A percentile compares a stretch with the other conserved stretches of the same genome.
Conservation (phyloP, 2,329 filamentous ascomycete species). For the Curvularia lunata region DNA sequence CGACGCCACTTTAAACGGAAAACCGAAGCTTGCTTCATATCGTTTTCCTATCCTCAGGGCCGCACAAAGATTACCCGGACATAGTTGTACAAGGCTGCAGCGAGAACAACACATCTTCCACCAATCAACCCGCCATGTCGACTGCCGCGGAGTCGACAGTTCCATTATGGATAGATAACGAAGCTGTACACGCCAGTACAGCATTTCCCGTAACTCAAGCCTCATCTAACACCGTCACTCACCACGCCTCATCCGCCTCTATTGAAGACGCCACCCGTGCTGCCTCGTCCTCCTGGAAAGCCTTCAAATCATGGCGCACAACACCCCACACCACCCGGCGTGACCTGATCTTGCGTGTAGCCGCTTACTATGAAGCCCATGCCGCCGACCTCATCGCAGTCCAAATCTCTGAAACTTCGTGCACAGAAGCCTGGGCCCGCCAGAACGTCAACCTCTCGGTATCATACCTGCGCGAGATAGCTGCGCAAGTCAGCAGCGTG, state of each 20-base stretch:
- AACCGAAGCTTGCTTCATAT: neutral
- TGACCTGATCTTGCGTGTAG: conserved; percentile 71
- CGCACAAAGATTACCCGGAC: neutral
- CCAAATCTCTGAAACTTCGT: conserved; percentile 64
- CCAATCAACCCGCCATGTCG: neutral
- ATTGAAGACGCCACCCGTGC: conserved; percentile 61
- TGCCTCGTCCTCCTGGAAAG: conserved; percentile 63
- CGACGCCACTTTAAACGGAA: conserved; percentile 2
- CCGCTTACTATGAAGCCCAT: conserved; percentile 65
- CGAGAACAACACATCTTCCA: neutral
- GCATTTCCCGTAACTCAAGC: conserved; percentile 64
- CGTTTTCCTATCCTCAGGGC: neutral
- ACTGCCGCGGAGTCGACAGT: conserved; percentile 21
- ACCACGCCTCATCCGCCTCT: conserved; percentile 63
- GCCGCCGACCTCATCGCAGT: conserved; percentile 65
- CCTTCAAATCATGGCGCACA: conserved; percentile 71
- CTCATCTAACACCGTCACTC: conserved; percentile 55
- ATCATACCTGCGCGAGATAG: conserved; percentile 57
- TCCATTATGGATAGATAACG: conserved; percentile 56
- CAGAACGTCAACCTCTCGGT: conserved; percentile 47
- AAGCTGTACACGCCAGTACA: conserved; percentile 42
- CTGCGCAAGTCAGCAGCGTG: conserved; percentile 35
- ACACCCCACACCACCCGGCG: conserved; percentile 67
- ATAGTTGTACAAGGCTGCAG: neutral
- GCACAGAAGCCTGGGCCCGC: conserved; percentile 45